Evolutionary conservation across 139 green algal genomes (phyloP), one percentile per base, ranked within the genome.

Genomic region (Chlorella sorokiniana): DNA sequence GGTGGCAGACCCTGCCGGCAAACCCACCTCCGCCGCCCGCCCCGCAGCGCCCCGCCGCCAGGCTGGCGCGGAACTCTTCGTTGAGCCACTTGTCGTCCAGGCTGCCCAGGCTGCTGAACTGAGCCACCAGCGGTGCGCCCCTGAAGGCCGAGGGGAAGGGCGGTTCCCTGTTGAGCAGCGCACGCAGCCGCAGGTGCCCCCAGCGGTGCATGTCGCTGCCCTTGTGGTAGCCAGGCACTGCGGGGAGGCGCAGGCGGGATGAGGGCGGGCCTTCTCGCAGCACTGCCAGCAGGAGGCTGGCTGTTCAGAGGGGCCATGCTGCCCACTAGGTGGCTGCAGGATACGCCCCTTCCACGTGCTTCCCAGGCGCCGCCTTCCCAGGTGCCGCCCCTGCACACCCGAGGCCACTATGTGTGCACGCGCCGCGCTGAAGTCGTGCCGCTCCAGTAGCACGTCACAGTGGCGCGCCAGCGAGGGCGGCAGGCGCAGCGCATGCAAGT

Each of bases 71-170:
- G n/a, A 97, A 89, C 82, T 95, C 88, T 56, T 92, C 87, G 38
- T 56, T 27, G 31, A 97, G 70, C 93, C 92, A 97, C 0, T 72
- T 83, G 42, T 90, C 77, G 38, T 88, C 82, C 38, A 97, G 52
- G 51, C 69, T 88, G 3, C 94, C 94, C 64, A 97, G 75, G 38
- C 84, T 92, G 51, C 81, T 91, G 88, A 86, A 96, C 83, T 97
- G 94, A 11, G 86, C 84, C 1, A 92, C 54, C 18, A 95, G 31
- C 1, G 89, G 86, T 4, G 88, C 77, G 0, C 25, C 45, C 37
- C 56, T 37, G 69, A 93, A 87, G 16, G 54, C 72, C 4, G 56
- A 14, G 1, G 41, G 41, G 37, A 93, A 93, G 6, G 27, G 62
- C 29, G 75, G 45, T 76, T 92, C 83, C 4, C 62, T 70, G 31